Conservation (phyloP, 345 rosid species). For the Bruguiera parviflora region DNA sequence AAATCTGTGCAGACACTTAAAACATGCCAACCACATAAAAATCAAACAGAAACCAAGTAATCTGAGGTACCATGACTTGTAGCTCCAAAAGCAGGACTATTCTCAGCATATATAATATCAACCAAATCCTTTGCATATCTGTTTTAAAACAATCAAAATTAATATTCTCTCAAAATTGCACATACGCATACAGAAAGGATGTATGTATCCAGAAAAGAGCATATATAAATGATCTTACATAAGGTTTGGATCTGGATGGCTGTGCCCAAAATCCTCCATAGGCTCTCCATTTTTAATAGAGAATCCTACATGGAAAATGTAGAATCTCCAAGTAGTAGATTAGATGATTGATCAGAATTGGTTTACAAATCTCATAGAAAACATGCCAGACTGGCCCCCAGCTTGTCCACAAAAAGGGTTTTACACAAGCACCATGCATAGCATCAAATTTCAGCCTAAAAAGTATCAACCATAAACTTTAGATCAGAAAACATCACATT, state of each 20-base stretch:
- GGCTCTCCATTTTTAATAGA: conserved; percentile 81
- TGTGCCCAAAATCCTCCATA: conserved; percentile 90
- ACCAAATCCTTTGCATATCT: conserved; percentile 95
- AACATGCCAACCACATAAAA: conserved; percentile 1
- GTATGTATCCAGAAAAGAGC: background rate
- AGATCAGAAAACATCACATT: conserved; percentile 4
- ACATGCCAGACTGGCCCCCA: conserved; percentile 66
- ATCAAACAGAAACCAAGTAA: background rate
- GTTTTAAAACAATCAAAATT: conserved; percentile 25
- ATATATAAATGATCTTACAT: conserved; percentile 46
- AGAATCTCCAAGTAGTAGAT: conserved; percentile 23
- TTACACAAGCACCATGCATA: conserved; percentile 97
- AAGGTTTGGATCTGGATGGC: conserved; percentile 98
- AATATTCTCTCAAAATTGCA: conserved; percentile 9
- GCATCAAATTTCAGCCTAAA: conserved; percentile 84
- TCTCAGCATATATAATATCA: conserved; percentile 61
- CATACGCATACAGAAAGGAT: background rate
- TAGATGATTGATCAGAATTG: conserved; percentile 11
- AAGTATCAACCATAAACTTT: conserved; percentile 11
- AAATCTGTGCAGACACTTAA: background rate
- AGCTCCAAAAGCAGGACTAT: conserved; percentile 93
- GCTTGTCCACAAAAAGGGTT: conserved; percentile 83
- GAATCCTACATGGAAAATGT: conserved; percentile 57
- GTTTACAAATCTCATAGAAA: conserved; percentile 15
- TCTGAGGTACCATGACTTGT: conserved; percentile 82